Evolutionary conservation across 177 flowering plant species (phyloP), one percentile per base, ranked within the genome.

Genomic region (Tripterygium wilfordii): DNA sequence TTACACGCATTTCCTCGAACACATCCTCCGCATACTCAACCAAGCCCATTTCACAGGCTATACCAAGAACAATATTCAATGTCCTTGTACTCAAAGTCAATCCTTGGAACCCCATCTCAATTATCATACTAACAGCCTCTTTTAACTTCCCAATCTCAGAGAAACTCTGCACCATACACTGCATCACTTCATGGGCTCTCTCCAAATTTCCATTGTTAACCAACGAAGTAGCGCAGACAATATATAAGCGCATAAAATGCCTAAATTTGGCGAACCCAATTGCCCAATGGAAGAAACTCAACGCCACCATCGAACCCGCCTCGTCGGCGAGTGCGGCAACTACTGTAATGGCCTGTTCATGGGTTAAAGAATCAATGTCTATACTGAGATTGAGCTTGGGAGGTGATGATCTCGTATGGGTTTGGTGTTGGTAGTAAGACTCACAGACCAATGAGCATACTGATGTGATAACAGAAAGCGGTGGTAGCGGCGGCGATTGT

Each of bases 271-370:
- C 17, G 27, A 42, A 68, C 43, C 65, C 71, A 55, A 70, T 59
- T 3, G 76, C 83, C 96, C 96, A 92, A 33, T 85, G 49, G 53
- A 92, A 82, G 79, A 90, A 90, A 49, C 80, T 54, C n/a, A 84
- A 42, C 0, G 97, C 84, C 36, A 69, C 88, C 83, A 80, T 75
- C 0, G 98, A 74, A 14, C 97, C 98, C 2, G 72, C 83, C 51
- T 79, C 75, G 5, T 48, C 60, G 3, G 83, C 79, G 1, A 92
- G 71, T 15, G 85, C 63, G 20, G 96, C 85, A 13, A 81, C 72
- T 2, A 84, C 75, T 0, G 95, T 75, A 21, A 75, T 61, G 5
- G 78, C 84, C 37, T 89, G 91, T 30, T 92, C 97, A 22, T 60
- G 85, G 45, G 85, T 75, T 51, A 92, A 57, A 25, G 65, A 54